Conservation (phyloP, 805 yeast genomes). For the Torulaspora gathmanii region DNA sequence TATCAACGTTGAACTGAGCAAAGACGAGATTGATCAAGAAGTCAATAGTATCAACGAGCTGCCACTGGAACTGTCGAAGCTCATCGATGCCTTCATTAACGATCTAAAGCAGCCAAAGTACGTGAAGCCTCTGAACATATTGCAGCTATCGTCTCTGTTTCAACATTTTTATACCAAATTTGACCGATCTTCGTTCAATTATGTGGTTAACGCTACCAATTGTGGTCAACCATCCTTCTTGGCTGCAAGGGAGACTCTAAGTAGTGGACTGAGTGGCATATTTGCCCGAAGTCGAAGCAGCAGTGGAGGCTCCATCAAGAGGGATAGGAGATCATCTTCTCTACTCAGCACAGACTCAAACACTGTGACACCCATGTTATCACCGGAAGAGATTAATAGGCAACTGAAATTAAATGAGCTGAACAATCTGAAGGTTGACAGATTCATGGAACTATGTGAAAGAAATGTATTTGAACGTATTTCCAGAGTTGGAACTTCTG, state of each 20-base stretch:
- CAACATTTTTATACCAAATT: constrained; percentile 32
- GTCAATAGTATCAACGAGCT: constrained; percentile 18
- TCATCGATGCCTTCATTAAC: constrained; percentile 29
- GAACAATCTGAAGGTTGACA: constrained; percentile 27
- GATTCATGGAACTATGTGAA: constrained; percentile 33
- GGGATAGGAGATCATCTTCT: constrained; percentile 32
- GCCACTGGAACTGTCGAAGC: constrained; percentile 27
- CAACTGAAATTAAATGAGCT: constrained; percentile 28
- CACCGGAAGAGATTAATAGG: constrained; percentile 32
- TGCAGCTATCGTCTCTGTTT: constrained; percentile 31
- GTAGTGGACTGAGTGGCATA: constrained; percentile 36
- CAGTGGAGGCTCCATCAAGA: constrained; percentile 22
- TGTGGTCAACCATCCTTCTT: constrained; percentile 17
- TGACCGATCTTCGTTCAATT: constrained; percentile 32
- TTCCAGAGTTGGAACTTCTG: constrained; percentile 33
- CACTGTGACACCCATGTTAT: constrained; percentile 25
- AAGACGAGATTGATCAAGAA: constrained; percentile 27
- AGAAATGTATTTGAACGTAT: constrained; percentile 27
- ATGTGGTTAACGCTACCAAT: constrained; percentile 10
- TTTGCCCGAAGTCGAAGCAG: constrained; percentile 36
- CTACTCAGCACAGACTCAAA: constrained; percentile 28
- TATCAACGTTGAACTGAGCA: constrained; percentile 15
- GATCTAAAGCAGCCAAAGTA: constrained; percentile 37
- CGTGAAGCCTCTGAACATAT: constrained; percentile 27
- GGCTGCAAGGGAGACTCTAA: constrained; percentile 30